Conservation (phyloP, 192 early-diverging fungal species). For the Phycomyces nitens region DNA sequence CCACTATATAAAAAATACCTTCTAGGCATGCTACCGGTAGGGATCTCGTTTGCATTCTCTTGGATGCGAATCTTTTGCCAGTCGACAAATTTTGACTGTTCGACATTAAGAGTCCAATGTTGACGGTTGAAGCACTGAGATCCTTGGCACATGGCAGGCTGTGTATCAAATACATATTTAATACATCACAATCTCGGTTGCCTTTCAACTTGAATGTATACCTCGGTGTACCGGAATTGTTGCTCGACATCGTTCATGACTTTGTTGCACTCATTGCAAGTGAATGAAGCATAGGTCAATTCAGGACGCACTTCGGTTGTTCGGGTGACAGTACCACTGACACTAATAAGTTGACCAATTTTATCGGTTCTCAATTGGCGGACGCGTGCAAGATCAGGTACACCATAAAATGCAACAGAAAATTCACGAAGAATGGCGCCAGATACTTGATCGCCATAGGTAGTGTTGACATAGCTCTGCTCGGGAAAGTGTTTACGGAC, state of each 20-base stretch:
- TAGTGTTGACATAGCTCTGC: slow-evolving; percentile 51
- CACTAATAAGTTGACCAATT: slow-evolving; percentile 76
- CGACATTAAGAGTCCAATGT: slow-evolving; percentile 76
- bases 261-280: slow-evolving; percentile 78
- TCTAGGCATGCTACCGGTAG: slow-evolving; percentile 95
- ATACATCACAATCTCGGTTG: too few species aligned
- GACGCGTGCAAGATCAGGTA: slow-evolving; percentile 60
- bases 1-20: too few species aligned
- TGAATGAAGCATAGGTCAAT: slow-evolving; percentile 86
- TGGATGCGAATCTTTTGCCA: slow-evolving; percentile 98
- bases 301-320: slow-evolving; percentile 97
- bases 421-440: slow-evolving; percentile 65
- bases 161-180: neutral
- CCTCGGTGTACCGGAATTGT: slow-evolving; percentile 95
- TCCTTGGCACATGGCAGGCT: slow-evolving; percentile 26
- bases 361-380: slow-evolving; percentile 81
- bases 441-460: slow-evolving; percentile 33
- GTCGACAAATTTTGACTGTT: slow-evolving; percentile 87
- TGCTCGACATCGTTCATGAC: slow-evolving; percentile 86
- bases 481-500: slow-evolving; percentile 66
- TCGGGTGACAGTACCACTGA: slow-evolving; percentile 93
- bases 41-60: slow-evolving; percentile 94
- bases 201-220: slow-evolving; percentile 17
- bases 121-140: slow-evolving; percentile 37
- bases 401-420: slow-evolving; percentile 64